Evolutionary conservation across 2,329 filamentous ascomycete genomes (phyloP), one percentile per base, ranked within the genome.

Genomic region (Aspergillus fijiensis): DNA sequence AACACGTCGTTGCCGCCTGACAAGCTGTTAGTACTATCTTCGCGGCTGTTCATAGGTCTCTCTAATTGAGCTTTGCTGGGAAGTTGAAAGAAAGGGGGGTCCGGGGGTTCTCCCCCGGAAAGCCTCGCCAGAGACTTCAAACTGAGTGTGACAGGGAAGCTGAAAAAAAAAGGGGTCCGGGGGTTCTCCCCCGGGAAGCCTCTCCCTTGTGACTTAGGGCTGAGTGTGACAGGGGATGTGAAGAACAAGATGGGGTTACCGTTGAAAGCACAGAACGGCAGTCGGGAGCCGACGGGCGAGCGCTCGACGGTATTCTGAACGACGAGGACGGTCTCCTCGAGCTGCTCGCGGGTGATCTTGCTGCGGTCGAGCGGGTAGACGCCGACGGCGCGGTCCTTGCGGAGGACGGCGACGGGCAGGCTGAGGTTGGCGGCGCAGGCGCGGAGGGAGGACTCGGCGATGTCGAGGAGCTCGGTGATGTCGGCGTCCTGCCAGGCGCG

Each of bases 241-340:
- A 23, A 23, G 23, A 23, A 23, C 2, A 9, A 51, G 35, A 52
- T 29, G 39, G 25, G 63, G 67, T 39, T 71, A 83, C 83, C 95
- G 75, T 99, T 99, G 81, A 99, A 99, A 23, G 95, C 95, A 73
- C 95, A 99, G 72, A 98, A 99, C 0, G 95, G 95, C 33, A 99
- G 69, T 65, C 83, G 75, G 48, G 80, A 77, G 1, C 89, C 89
- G 31, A 89, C 89, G 1, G 84, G 79, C 47, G 88, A 91, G 68
- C 93, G 85, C 76, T 98, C 94, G 4, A 99, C 84, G 52, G 92
- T 92, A 74, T 96, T 94, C 76, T 98, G 94, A 19, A 95, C 91
- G 1, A 96, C 92, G 11, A 99, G 82, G 0, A 99, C 95, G 0
- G 94, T 97, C 79, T 99, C 95, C 75, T 99, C 95, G 19, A 99